Base-by-base conservation (phyloP, 2,329 filamentous ascomycete genomes). In the Aureobasidium subglaciale region DNA sequence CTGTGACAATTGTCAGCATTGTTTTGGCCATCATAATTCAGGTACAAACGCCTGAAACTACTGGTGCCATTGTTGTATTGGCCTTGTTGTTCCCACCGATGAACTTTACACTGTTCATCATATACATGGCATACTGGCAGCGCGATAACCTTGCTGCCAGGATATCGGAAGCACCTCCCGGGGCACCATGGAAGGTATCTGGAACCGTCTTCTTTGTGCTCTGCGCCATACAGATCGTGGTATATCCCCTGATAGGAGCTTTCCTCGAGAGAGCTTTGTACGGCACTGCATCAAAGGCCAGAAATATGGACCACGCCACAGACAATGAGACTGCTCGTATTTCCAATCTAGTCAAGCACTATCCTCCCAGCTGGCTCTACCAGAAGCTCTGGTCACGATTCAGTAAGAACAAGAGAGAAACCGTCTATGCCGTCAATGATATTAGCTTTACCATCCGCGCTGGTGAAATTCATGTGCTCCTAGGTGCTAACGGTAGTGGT, bases 401-500 rank as follows among this genome's bases (percentile, higher is more conserved):
- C 42, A 70, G 71, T 40, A 74, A 78, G 42, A 74, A 70, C 57
- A 70, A 65, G 7, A 78, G 77, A n/a, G 79, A 85, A 34, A 83
- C 83, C 0, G 89, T 96, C 0, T 70, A 85, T n/a, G 91, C 91
- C 3, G 90, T 96, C 37, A 78, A 90, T 58, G 76, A 84, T 37
- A 73, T 96, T 34, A 86, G 79, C 50, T 75, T 96, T 45, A 78
- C 80, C 16, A 88, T 88, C 3, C 78, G 81, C 3, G 82, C 84
- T 60, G 91, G 91, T 1, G 86, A 95, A 63, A 95, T 96, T 52
- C 80, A 95, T 65, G 88, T 91, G 1, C 75, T 96, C 0, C 78
- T 96, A 0, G 91, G 91, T 34, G 89, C 90, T 5, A 96, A 96
- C 66, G 91, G 91, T 16, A 90, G 85, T 63, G 91, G 91, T 32